A percentile compares a stretch with the other conserved stretches of the same genome.
phyloP scores from a whole-genome alignment of 2,329 filamentous ascomycete species.

The Neonectria hederae region DNA sequence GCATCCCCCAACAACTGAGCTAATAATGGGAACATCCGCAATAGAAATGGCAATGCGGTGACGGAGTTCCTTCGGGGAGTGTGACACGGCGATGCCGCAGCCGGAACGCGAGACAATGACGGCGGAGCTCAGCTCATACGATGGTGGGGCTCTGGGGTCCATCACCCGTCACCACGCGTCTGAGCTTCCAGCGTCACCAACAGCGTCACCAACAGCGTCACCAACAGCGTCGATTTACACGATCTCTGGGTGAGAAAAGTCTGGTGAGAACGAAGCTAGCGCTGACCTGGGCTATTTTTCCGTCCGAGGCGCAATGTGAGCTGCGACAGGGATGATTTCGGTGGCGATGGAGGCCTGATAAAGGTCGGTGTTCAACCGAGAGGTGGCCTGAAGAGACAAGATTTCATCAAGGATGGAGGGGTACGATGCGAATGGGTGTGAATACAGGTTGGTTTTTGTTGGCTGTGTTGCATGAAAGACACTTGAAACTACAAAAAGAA shows the following conservation, averaged over 20 bases:
- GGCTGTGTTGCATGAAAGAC: not conserved
- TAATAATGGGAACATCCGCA: conserved; percentile 22
- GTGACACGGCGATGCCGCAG: conserved; percentile 24
- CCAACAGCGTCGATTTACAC: conserved; percentile 12
- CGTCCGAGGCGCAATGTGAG: conserved; percentile 7
- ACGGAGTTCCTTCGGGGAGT: conserved; percentile 29
- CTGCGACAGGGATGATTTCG: not conserved
- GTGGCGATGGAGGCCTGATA: not conserved
- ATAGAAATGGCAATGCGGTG: conserved; percentile 8
- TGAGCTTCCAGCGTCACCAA: conserved; percentile 9
- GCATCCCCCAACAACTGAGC: not conserved
- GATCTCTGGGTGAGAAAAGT: not conserved
- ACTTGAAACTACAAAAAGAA: not conserved
- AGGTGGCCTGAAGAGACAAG: not conserved
- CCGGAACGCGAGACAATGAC: conserved; percentile 26
- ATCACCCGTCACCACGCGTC: conserved; percentile 3
- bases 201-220: conserved; percentile 6
- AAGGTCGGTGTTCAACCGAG: not conserved
- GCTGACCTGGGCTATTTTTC: not conserved
- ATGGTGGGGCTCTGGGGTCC: conserved; percentile 22
- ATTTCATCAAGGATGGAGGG: too few species aligned
- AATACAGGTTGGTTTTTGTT: not conserved
- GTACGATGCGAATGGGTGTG: not conserved
- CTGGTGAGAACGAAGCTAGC: conserved; percentile 2
- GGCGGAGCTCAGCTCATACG: conserved; percentile 32